phyloP scores from a whole-genome alignment of 129 eudicot species.

The Chrysanthemum makinoi region DNA sequence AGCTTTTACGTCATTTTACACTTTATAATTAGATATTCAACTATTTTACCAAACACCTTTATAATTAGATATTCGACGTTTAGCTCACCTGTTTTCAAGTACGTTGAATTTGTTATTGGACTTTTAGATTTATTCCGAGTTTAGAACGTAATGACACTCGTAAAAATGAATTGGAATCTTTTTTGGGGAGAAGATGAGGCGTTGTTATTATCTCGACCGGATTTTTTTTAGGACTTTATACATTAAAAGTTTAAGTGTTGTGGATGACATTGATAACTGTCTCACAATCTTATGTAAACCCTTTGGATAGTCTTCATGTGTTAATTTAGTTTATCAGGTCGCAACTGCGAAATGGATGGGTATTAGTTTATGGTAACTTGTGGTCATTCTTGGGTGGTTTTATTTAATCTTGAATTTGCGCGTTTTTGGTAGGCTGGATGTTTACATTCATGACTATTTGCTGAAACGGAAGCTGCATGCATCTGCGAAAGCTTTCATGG shows the following conservation, averaged over 20 bases:
- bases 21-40: too few species aligned
- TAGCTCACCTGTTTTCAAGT: background rate
- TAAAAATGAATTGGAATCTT: background rate
- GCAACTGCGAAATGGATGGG: slow-evolving; percentile 8
- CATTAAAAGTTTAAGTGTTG: background rate
- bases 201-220: background rate
- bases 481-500: slow-evolving; percentile 98
- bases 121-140: background rate
- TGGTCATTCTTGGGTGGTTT: slow-evolving; percentile 16
- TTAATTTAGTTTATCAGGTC: slow-evolving; percentile 5
- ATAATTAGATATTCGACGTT: too few species aligned
- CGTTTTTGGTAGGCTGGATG: slow-evolving; percentile 78
- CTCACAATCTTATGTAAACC: background rate
- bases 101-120: background rate
- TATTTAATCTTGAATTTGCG: slow-evolving; percentile 9
- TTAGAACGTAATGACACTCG: background rate
- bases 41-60: too few species aligned
- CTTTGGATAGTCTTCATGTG: slow-evolving; percentile 2
- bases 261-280: background rate
- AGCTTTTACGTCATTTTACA: too few species aligned
- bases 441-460: slow-evolving; percentile 93
- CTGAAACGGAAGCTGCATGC: slow-evolving; percentile 85
- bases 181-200: background rate
- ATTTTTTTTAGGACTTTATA: slow-evolving; percentile 7
- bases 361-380: background rate